A percentile compares a stretch with the other conserved stretches of the same genome.
Evolutionary conservation across 192 early-diverging fungal genomes (phyloP).

Genomic region (Piromyces finnis): DNA sequence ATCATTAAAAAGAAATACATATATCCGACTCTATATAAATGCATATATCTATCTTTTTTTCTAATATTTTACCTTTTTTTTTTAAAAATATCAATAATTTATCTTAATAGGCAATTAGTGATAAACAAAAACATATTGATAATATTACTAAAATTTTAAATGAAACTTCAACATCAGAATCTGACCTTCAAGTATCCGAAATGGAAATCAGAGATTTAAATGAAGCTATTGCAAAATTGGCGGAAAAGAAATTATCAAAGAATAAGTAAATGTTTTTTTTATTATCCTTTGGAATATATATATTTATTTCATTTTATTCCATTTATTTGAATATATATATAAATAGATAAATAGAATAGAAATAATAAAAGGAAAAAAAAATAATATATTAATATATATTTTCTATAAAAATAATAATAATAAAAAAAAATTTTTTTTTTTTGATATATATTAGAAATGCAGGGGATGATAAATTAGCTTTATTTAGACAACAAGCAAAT

Average conservation of each 20-base stretch:
- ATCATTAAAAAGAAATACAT: too few relatives aligned
- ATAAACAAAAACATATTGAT: conserved; percentile 14
- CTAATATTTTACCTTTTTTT: not conserved
- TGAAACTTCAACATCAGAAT: conserved; percentile 15
- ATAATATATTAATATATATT: too few relatives aligned
- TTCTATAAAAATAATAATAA: too few relatives aligned
- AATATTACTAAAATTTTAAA: conserved; percentile 23
- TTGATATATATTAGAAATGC: conserved; percentile 8
- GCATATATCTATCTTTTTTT: too few relatives aligned
- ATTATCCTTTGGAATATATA: too few relatives aligned
- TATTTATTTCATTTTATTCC: too few relatives aligned
- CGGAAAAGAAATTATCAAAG: conserved; percentile 24
- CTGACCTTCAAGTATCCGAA: conserved; percentile 24
- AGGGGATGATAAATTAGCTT: conserved; percentile 35
- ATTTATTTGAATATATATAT: too few relatives aligned
- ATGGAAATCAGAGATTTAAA: conserved; percentile 23
- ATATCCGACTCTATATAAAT: too few relatives aligned
- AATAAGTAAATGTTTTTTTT: conserved; percentile 9
- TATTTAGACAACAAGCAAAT: conserved; percentile 38
- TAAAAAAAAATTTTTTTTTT: too few relatives aligned
- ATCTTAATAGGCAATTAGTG: conserved; percentile 14
- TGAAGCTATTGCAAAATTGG: conserved; percentile 21
- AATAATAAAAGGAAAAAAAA: too few relatives aligned
- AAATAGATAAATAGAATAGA: too few relatives aligned
- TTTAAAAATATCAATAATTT: too few relatives aligned